Evolutionary conservation across 169 alveolate species (phyloP), one percentile per base, ranked within the genome.

Genomic region (Plasmodium gallinaceum): DNA sequence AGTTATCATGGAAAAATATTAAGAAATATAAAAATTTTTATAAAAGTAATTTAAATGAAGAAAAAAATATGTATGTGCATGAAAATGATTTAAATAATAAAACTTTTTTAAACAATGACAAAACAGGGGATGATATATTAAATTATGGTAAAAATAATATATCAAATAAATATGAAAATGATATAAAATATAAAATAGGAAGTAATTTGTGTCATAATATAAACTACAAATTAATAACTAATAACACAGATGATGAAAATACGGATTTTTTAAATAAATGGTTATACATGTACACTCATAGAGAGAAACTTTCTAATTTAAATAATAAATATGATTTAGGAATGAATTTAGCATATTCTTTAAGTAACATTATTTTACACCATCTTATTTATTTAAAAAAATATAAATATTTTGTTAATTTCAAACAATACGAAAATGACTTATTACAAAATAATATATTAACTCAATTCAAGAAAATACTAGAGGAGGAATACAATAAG

Each of bases 401-500:
- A 39, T 86, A 86, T 60, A 60, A 45, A 32, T 66, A 70, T 42
- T 86, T 70, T 71, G 48, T 86, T 8, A 69, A 86, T 65, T 70
- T 57, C 7, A 86, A 69, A 16, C 70, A 62, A 39, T 86, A 86
- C 46, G 92, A 86, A 71, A 70, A 72, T 58, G 85, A 74, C 37
- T 60, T 86, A 64, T 64, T 86, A 16, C 74, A 86, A 46, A 58
- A 86, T 71, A 86, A 86, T 48, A 86, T 86, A 4, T 42, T 86
- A 8, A 46, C 16, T 9, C 76, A 86, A 52, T 86, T 86, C 20
- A 86, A 74, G 62, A 86, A 71, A 39, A n/a, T 86, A 1, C 22
- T 86, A 22, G 76, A 86, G 62, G 88, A 86, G 20, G 92, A 86
- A 61, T 86, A 86, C 26, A 69, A 60, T 22, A 86, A 86, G 58